Base-by-base conservation (phyloP, 2,329 filamentous ascomycete species). In the Neofusicoccum kwambonambiense region DNA sequence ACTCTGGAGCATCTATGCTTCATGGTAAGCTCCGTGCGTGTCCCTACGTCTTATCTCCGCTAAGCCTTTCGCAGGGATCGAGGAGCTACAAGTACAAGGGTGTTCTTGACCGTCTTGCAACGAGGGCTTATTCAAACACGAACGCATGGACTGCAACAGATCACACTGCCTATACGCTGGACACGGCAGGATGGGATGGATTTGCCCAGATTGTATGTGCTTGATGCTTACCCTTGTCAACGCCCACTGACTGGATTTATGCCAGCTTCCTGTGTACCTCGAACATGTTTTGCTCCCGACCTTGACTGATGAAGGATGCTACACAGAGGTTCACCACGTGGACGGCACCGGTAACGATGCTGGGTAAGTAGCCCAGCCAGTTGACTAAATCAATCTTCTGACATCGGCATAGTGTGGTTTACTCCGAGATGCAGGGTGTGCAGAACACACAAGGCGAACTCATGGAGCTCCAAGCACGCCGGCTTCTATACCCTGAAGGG, bases 121-220 rank as follows among this genome's bases (percentile, higher is more conserved):
- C 92, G 4, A 87, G 96, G 69, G 92, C 94, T 1, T 99, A 98
- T 76, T 96, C 94, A 1, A 87, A 86, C 65, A 99, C 95, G 37
- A 99, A 99, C 78, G 95, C 95, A 3, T 99, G 94, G 92, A 99
- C 95, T 1, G 93, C 93, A 22, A 95, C 91, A 12, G 95, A 98
- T 71, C 93, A 98, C 75, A 99, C 96, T 0, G 93, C 93, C 2
- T 99, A 99, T 78, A 97, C 93, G 0, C 84, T 99, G 15, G 92
- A 97, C 72, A 95, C 93, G 11, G 95, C 95, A 27, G 95, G 95
- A 1, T 99, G 95, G 94, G 93, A 96, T 71, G 94, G 94, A 8
- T 99, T 99, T 74, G 89, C 93, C 1, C 92, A 96, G 76, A 96
- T 98, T 65, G 71, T 74, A 67, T 17, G 69, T 50, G 8, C 41